phyloP scores from a whole-genome alignment of 2,329 filamentous ascomycete genomes.

The Lachnellula hyalina region DNA sequence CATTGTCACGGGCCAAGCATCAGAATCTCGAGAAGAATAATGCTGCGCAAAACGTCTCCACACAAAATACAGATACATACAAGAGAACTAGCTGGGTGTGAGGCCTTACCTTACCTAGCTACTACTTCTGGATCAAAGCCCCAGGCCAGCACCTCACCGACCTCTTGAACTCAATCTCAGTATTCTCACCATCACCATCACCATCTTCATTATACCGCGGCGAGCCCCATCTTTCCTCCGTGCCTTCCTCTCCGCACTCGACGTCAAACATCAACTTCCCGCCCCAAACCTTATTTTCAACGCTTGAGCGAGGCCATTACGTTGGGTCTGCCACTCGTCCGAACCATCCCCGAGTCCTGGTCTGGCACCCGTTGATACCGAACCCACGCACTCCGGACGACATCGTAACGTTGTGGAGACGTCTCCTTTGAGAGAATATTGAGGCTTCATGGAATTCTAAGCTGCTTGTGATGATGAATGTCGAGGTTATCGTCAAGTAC shows the following conservation, averaged over 20 bases:
- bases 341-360: not conserved
- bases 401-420: not conserved
- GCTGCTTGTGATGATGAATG: constrained; percentile 3
- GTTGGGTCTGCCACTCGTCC: not conserved
- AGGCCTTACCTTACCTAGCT: not conserved
- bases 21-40: not conserved
- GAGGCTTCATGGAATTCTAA: not conserved
- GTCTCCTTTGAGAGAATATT: not conserved
- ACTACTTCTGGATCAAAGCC: not conserved
- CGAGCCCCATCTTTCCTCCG: not conserved
- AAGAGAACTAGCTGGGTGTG: not conserved
- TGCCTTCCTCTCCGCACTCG: not conserved
- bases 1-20: not conserved
- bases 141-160: not conserved
- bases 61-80: not conserved
- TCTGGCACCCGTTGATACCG: not conserved
- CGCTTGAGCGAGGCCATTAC: not conserved
- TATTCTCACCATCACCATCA: too few species aligned
- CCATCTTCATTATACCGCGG: not conserved
- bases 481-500: constrained; percentile 1
- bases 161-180: not conserved
- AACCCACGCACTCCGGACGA: not conserved
- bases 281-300: not conserved
- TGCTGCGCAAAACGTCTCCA: not conserved
- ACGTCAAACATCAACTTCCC: not conserved